Conservation (phyloP, 257 asterid species). For the Solanum chmielewskii region DNA sequence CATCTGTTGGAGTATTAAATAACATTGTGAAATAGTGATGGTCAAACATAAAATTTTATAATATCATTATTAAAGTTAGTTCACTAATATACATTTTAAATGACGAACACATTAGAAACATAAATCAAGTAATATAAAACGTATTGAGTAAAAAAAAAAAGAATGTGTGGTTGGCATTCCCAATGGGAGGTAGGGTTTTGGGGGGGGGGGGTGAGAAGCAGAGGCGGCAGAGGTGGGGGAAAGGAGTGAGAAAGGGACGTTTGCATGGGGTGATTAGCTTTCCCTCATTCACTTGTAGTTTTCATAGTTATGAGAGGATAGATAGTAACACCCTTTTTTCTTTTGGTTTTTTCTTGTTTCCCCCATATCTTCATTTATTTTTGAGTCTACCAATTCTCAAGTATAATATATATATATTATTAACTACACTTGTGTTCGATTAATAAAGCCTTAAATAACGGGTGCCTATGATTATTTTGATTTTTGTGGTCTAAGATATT, state of each 20-base stretch:
- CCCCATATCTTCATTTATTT: background rate
- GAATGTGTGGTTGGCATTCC: conserved; percentile 62
- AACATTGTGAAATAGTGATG: too few relatives aligned
- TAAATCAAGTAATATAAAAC: background rate
- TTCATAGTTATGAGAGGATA: conserved; percentile 48
- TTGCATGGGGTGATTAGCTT: conserved; percentile 72
- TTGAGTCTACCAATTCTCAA: conserved; percentile 17
- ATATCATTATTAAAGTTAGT: too few relatives aligned
- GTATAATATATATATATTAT: background rate
- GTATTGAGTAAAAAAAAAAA: background rate
- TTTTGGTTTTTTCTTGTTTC: background rate
- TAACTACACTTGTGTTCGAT: background rate
- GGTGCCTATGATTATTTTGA: conserved; percentile 28
- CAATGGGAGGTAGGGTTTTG: conserved; percentile 24
- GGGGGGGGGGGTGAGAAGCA: background rate
- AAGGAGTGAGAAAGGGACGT: conserved; percentile 70
- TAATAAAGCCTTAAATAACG: conserved; percentile 70
- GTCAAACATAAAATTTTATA: background rate
- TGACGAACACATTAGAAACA: too few relatives aligned
- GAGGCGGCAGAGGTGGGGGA: conserved; percentile 77
- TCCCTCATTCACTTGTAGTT: conserved; percentile 84
- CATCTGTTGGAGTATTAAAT: background rate
- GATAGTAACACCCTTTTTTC: conserved; percentile 2
- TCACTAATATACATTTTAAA: background rate
- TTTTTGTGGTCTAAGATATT: background rate